These are phyloP conservation scores for Globisporangium yorkense DNA, from an alignment of 352 stramenopile genomes.

Conservation along the genomic window DNA sequence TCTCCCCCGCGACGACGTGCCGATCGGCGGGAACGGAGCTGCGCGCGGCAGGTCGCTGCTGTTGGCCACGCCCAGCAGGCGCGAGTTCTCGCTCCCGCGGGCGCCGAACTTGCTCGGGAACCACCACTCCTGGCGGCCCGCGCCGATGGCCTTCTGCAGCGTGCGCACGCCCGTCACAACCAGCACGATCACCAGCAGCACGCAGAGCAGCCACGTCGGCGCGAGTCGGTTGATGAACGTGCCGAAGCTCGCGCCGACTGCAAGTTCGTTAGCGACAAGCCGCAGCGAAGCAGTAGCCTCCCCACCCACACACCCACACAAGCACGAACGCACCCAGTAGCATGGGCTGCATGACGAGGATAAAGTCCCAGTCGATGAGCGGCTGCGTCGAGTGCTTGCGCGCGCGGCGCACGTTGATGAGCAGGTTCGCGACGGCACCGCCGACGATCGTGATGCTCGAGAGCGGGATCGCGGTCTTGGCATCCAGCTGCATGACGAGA, in stretches of 20 bases:
- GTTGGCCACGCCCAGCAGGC: slow-evolving; percentile 21
- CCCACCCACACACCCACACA: not conserved
- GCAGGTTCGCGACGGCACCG: slow-evolving; percentile 90
- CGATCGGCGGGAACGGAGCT: not conserved
- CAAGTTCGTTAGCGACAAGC: not conserved
- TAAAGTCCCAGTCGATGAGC: slow-evolving; percentile 97
- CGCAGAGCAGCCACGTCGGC: slow-evolving; percentile 81
- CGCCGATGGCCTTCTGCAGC: slow-evolving; percentile 85
- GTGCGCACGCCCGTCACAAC: slow-evolving; percentile 84
- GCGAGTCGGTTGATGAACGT: slow-evolving; percentile 91
- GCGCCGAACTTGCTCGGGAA: slow-evolving; percentile 10
- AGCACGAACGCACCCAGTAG: slow-evolving; percentile 41
- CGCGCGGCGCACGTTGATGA: slow-evolving; percentile 88
- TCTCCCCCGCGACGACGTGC: not conserved
- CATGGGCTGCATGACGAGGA: slow-evolving; percentile 95
- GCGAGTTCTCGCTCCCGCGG: slow-evolving; percentile 7
- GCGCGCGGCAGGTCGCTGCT: not conserved
- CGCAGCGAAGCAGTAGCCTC: no score
- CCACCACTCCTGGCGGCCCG: slow-evolving; percentile 84
- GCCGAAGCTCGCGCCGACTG: slow-evolving; percentile 68
- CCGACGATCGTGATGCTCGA: slow-evolving; percentile 96
- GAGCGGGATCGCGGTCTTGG: slow-evolving; percentile 91
- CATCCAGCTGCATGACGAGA: slow-evolving; percentile 89
- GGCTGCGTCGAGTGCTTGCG: slow-evolving; percentile 85
- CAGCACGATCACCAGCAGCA: slow-evolving; percentile 89